Percentiles rank a stretch among this genome's conserved stretches.
Conservation (phyloP, 768 basidiomycete genomes). For the Collybia mongolica region DNA sequence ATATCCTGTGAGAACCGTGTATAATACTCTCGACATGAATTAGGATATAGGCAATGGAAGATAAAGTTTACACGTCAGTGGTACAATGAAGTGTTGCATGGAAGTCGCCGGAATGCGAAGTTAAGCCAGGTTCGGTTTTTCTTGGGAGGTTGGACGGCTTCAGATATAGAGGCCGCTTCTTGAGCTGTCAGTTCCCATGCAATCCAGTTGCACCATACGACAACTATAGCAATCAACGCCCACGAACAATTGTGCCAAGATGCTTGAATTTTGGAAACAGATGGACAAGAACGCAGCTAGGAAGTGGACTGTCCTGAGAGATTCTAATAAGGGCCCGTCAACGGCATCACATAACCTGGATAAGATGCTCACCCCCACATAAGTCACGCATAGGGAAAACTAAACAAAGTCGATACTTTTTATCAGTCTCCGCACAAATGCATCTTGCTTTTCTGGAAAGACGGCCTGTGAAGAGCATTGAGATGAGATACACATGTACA, state of each 20-base stretch:
- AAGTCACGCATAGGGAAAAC: slow-evolving; percentile 24
- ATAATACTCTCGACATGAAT: too few species aligned
- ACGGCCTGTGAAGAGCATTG: slow-evolving; percentile 1
- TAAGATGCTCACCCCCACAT: slow-evolving; percentile 26
- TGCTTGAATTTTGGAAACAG: slow-evolving; percentile 26
- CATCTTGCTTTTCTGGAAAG: too few species aligned
- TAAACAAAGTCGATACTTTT: slow-evolving; percentile 24
- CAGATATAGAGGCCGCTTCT: too few species aligned
- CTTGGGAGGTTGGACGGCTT: too few species aligned
- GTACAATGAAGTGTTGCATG: too few species aligned
- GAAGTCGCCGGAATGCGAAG: too few species aligned
- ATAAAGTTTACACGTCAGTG: too few species aligned
- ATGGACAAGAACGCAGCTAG: slow-evolving; percentile 34
- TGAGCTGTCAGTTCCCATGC: slow-evolving; percentile 29
- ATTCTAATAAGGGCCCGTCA: neutral
- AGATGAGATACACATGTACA: neutral
- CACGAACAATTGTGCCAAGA: slow-evolving; percentile 25
- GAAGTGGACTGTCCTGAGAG: slow-evolving; percentile 35
- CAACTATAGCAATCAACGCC: slow-evolving; percentile 25
- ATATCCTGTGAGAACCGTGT: too few species aligned
- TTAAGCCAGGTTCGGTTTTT: too few species aligned
- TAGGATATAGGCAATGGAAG: too few species aligned
- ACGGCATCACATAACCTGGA: neutral
- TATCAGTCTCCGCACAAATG: slow-evolving; percentile 12
- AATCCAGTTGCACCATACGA: slow-evolving; percentile 44